Conservation (phyloP, 1,284 basidiomycete species). For the Sphaerobolus stellatus region DNA sequence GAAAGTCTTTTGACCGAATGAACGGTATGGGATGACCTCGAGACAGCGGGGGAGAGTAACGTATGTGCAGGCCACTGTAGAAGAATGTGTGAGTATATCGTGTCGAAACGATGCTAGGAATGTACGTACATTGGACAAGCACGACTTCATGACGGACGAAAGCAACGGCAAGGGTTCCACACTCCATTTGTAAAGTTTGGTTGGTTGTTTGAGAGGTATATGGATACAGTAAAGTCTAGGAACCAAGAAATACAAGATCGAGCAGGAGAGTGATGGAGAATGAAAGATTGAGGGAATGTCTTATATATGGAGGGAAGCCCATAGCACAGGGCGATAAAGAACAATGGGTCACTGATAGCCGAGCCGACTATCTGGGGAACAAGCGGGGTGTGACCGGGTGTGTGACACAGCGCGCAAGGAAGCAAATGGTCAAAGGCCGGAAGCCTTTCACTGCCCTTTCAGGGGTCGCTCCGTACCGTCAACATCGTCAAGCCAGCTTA, state of each 20-base stretch:
- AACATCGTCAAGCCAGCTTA: background rate
- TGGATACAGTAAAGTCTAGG: background rate
- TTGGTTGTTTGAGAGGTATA: background rate
- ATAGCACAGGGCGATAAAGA: background rate
- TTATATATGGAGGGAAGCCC: background rate
- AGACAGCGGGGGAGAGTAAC: conserved; percentile 51
- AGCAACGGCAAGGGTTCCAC: conserved; percentile 62
- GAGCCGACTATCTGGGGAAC: background rate
- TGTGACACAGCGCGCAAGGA: too few relatives aligned
- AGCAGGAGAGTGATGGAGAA: background rate
- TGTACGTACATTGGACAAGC: conserved; percentile 58
- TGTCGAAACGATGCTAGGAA: background rate
- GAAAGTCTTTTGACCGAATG: conserved; percentile 62
- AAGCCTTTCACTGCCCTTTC: background rate
- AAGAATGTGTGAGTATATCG: background rate
- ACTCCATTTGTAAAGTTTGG: conserved; percentile 45
- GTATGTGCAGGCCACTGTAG: conserved; percentile 53
- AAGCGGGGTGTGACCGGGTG: too few relatives aligned
- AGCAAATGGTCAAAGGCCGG: background rate
- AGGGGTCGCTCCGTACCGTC: background rate
- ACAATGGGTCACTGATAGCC: background rate
- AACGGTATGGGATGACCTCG: conserved; percentile 60
- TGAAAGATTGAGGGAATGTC: conserved; percentile 2
- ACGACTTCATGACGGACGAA: conserved; percentile 63
- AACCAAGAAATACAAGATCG: conserved; percentile 8